Base-by-base conservation (phyloP, 169 alveolate species). In the Babesia ovis region DNA sequence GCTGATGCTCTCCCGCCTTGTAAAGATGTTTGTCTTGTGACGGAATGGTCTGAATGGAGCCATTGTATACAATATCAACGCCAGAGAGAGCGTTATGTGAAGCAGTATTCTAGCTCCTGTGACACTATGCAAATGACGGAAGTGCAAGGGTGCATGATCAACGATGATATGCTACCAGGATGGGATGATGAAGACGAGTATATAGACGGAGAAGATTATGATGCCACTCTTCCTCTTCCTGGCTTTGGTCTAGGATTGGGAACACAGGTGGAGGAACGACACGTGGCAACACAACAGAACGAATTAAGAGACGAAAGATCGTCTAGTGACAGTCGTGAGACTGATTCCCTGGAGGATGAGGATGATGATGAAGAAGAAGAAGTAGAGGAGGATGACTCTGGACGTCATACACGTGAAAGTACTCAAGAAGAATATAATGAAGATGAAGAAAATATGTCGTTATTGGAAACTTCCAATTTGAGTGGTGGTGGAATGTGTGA, bases 41-140 rank as follows among this genome's bases (percentile, higher is more conserved):
- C 73, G 16, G 53, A 48, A 74, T 74, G 85, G 85, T 20, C 39
- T 23, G 64, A 61, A 32, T 74, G 85, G 85, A 3, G 48, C 39
- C 22, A 18, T 18, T 74, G 85, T 25, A 16, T 29, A 11, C 16
- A 20, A 2, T 29, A 8, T 4, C 59, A 5, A 35, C 46, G 25
- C 4, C 32, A 8, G 4, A 41, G 83, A 22, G 51, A 60, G 27
- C 27, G 83, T 8, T 72, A 59, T 25, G 57, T 72, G 35, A 58
- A 23, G 45, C 0, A 3, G 6, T 60, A 72, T 25, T 4, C 62
- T 8, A 27, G 2, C 12, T 20, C 4, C 34, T 72, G 83, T 27
- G 72, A 58, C 39, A n/a, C 0, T 35, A 25, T 35, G 41, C 9
- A 43, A 12, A 5, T 39, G 68, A 48, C 43, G 67, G 83, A 72